These are phyloP conservation scores for Arachis monticola DNA, from an alignment of 331 rosid species.

Conservation along the genomic window DNA sequence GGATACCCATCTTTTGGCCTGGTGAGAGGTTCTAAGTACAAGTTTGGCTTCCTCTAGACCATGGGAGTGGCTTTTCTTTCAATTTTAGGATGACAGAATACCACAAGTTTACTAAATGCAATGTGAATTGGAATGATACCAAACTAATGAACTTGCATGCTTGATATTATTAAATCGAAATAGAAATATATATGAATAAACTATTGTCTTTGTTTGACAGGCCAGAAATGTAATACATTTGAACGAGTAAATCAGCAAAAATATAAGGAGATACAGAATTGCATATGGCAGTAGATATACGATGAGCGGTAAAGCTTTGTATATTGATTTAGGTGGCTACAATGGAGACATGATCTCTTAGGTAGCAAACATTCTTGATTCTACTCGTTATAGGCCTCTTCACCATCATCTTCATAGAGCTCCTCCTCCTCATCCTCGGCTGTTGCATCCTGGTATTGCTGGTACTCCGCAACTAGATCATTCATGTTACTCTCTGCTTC, in stretches of 20 bases:
- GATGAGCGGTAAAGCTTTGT: conserved; percentile 22
- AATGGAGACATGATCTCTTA: conserved; percentile 20
- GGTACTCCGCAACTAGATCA: conserved; percentile 85
- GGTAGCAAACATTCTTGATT: neutral
- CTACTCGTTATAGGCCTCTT: conserved; percentile 46
- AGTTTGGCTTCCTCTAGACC: neutral
- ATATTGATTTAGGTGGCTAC: conserved; percentile 13
- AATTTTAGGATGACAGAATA: neutral
- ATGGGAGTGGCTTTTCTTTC: neutral
- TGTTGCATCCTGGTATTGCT: conserved; percentile 87
- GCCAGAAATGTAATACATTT: conserved; percentile 22
- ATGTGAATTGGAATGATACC: conserved; percentile 12
- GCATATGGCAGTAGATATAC: conserved; percentile 44
- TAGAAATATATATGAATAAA: conserved; percentile 29
- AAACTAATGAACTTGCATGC: conserved; percentile 24
- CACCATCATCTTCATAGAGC: conserved; percentile 59
- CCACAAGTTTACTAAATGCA: neutral
- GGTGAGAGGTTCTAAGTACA: too few species aligned
- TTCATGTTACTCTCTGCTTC: conserved; percentile 93
- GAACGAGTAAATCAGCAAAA: conserved; percentile 30
- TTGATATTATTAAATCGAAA: neutral
- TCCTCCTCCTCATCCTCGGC: conserved; percentile 74
- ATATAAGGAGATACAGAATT: conserved; percentile 17
- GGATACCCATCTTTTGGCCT: too few species aligned
- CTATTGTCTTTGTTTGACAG: conserved; percentile 39